Evolutionary conservation across 345 rosid genomes (phyloP), one percentile per base, ranked within the genome.

Genomic region (Gossypium bickii): DNA sequence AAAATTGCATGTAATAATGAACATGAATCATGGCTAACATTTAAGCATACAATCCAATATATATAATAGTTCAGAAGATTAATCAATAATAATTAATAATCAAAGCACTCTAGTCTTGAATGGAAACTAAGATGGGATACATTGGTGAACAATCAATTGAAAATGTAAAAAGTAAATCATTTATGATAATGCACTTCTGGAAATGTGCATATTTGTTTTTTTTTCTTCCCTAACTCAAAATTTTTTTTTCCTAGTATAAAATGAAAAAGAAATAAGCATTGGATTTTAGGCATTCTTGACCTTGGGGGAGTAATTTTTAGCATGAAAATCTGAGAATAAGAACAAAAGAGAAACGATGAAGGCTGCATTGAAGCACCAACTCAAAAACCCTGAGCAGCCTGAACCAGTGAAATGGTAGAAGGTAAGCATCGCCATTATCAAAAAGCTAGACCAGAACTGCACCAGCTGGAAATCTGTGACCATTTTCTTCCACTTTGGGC

Each of bases 401-500:
- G 20, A n/a, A 7, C 87, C 83, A 0, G 76, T 57, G 65, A 90
- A 87, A 72, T 90, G 92, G 70, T 81, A 82, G 58, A 79, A 83
- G 0, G 85, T 63, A 58, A 90, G 81, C 78, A 81, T 34, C 12
- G 67, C 79, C 61, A 86, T 78, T 13, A 83, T 73, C 18, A 61
- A 73, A 53, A 87, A 88, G 74, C 91, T 83, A 1, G 81, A 74
- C 67, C 82, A 73, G 52, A 90, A 90, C 83, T 90, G 95, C 78
- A 86, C 56, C 27, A 90, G 83, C 81, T 90, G 95, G 67, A 79
- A 82, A 56, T 88, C 83, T 2, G 95, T 90, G 17, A 90, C 91
- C 60, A 81, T 38, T 70, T 82, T 82, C 84, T 90, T 88, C 92
- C 95, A 90, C 71, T n/a, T 79, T 0, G 95, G 95, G 12, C 87